Percentiles rank a stretch among this genome's conserved stretches.
These are phyloP conservation scores for Vitis riparia DNA, from an alignment of 164 flowering plant genomes.

Conservation along the genomic window DNA sequence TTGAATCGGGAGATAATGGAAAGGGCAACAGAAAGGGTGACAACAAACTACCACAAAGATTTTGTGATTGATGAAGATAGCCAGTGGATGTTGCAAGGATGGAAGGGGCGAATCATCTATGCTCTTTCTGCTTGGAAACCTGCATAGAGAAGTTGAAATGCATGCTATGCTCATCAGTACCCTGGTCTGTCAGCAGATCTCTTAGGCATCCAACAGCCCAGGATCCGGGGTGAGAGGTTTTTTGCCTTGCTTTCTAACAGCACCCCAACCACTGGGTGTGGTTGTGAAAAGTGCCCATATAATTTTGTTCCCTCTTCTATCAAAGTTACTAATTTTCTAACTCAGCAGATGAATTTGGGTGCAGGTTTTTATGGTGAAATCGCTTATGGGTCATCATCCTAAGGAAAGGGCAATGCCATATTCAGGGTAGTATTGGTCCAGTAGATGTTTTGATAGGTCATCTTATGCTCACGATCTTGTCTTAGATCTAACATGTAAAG, in stretches of 20 bases:
- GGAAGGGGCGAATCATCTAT: constrained; percentile 73
- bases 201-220: neutral
- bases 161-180: neutral
- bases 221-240: neutral
- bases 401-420: too few species aligned
- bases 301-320: neutral
- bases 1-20: constrained; percentile 42
- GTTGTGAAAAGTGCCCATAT: too few species aligned
- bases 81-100: constrained; percentile 78
- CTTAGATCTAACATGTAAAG: neutral
- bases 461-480: neutral
- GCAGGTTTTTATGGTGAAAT: too few species aligned
- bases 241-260: neutral
- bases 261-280: too few species aligned
- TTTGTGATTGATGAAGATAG: constrained; percentile 68
- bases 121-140: constrained; percentile 75
- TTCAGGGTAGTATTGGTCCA: too few species aligned
- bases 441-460: too few species aligned
- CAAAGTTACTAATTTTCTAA: neutral
- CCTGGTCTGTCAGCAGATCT: neutral
- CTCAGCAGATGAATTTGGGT: too few species aligned
- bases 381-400: too few species aligned
- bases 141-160: constrained; percentile 14
- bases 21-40: constrained; percentile 40
- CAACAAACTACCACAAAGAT: constrained; percentile 57